phyloP scores from a whole-genome alignment of 169 alveolate genomes.

The Eimeria zaria region DNA sequence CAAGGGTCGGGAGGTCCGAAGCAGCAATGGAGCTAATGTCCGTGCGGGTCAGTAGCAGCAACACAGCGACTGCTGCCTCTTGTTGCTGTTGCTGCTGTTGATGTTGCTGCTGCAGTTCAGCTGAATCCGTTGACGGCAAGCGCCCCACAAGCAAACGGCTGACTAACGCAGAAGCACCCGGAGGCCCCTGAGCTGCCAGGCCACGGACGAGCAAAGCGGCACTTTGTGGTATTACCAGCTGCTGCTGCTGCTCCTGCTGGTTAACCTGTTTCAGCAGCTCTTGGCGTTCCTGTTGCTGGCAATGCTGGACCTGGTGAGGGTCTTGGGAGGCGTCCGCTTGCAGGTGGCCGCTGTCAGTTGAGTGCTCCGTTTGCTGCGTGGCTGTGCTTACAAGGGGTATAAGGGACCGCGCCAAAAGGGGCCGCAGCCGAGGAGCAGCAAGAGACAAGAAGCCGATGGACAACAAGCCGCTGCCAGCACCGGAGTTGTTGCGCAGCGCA shows the following conservation, averaged over 20 bases:
- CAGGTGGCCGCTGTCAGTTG: not conserved
- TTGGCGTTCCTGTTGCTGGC: not conserved
- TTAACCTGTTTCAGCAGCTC: not conserved
- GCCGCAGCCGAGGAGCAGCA: constrained; percentile 10
- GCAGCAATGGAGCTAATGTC: constrained; percentile 27
- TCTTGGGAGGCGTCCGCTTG: not conserved
- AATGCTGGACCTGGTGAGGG: not conserved
- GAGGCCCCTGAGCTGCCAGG: constrained; percentile 41
- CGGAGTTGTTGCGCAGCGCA: constrained; percentile 35
- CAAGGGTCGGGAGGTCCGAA: constrained; percentile 14
- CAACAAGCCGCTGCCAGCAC: constrained; percentile 18
- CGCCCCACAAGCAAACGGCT: not conserved
- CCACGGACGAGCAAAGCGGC: constrained; percentile 13
- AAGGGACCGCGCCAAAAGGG: constrained; percentile 28
- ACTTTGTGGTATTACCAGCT: not conserved
- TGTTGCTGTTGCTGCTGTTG: not conserved
- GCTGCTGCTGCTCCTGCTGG: not conserved
- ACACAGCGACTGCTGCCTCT: constrained; percentile 61
- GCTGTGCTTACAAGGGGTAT: not conserved
- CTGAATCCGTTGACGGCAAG: not conserved
- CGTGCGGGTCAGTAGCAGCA: constrained; percentile 50
- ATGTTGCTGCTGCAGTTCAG: not conserved
- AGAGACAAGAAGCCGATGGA: constrained; percentile 5
- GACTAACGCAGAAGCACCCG: not conserved
- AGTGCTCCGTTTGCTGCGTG: not conserved